Evolutionary conservation across 352 stramenopile species (phyloP).

Genomic region (Phytophthora niederhauseri): DNA sequence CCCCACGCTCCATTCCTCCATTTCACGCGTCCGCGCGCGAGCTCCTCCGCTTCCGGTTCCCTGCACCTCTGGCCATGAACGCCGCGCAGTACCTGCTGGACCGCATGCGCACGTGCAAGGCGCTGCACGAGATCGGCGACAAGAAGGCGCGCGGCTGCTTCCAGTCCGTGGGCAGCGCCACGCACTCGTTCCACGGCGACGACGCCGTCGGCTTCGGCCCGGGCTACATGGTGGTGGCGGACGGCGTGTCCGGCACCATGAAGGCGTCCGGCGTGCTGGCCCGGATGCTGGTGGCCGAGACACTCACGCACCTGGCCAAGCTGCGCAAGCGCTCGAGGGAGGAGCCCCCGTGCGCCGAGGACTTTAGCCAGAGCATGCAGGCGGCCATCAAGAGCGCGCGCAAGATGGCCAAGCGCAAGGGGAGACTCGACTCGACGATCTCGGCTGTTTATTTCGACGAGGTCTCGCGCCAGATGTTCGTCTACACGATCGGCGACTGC

Average conservation of each 20-base stretch:
- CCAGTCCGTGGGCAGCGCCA: conserved; percentile 73
- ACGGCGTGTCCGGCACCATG: conserved; percentile 87
- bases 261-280: conserved; percentile 86
- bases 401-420: conserved; percentile 78
- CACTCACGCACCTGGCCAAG: conserved; percentile 68
- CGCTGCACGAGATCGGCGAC: conserved; percentile 45
- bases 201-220: conserved; percentile 87
- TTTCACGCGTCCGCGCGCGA: conserved; percentile 14
- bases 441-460: conserved; percentile 86
- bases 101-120: conserved; percentile 80
- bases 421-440: conserved; percentile 83
- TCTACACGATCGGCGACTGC: conserved; percentile 89
- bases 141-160: conserved; percentile 57
- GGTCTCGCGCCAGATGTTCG: conserved; percentile 71
- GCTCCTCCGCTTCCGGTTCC: background rate
- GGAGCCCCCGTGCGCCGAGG: conserved; percentile 53
- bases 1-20: conserved; percentile 15
- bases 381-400: conserved; percentile 73
- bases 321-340: conserved; percentile 68
- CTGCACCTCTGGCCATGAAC: conserved; percentile 48
- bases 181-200: conserved; percentile 86
- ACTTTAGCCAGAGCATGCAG: conserved; percentile 76
- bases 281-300: conserved; percentile 79
- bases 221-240: conserved; percentile 86
- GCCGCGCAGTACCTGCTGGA: conserved; percentile 69